Conservation (phyloP, 768 basidiomycete genomes). For the Termitomyces sp. region DNA sequence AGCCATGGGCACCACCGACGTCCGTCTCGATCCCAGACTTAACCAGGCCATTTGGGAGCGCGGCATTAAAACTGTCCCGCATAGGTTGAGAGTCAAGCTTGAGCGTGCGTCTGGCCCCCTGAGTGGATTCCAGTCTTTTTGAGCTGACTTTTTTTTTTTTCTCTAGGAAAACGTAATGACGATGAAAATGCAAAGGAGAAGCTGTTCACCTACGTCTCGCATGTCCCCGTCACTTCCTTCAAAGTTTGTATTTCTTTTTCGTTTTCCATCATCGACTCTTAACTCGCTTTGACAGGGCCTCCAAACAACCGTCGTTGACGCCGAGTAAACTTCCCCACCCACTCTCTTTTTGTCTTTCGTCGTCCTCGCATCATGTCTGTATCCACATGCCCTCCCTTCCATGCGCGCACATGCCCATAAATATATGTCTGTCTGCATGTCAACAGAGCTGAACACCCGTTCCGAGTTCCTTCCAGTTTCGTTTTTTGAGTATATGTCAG, state of each 20-base stretch:
- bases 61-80: constrained; percentile 92
- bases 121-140: background rate
- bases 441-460: too few relatives aligned
- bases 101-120: constrained; percentile 52
- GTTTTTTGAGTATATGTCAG: too few relatives aligned
- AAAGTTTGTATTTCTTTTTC: constrained; percentile 50
- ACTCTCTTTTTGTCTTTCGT: too few relatives aligned
- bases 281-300: constrained; percentile 57
- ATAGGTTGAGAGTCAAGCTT: constrained; percentile 87
- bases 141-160: background rate
- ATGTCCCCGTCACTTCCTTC: constrained; percentile 74
- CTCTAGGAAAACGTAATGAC: constrained; percentile 91
- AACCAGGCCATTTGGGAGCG: constrained; percentile 95
- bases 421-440: too few relatives aligned
- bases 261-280: background rate
- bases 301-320: constrained; percentile 77
- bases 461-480: too few relatives aligned
- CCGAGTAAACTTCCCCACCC: constrained; percentile 47
- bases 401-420: too few relatives aligned
- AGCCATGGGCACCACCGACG: constrained; percentile 93
- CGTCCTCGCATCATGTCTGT: too few relatives aligned
- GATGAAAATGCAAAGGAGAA: constrained; percentile 99
- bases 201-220: constrained; percentile 86
- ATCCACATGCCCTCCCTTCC: too few relatives aligned
- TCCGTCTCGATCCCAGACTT: constrained; percentile 90